Base-by-base conservation (phyloP, 345 rosid genomes). In the Arabis hirsuta region DNA sequence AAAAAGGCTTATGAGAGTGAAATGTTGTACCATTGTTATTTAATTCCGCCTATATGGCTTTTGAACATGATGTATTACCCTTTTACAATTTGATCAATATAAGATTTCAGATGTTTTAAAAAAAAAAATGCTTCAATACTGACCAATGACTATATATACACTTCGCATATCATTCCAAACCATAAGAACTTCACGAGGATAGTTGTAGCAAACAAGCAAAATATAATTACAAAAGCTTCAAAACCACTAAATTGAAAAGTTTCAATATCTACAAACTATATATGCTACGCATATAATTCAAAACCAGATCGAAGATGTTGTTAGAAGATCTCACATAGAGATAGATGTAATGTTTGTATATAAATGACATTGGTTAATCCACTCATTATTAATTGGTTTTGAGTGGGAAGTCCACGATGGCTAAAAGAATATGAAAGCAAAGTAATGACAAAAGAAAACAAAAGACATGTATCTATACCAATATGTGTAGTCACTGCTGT, bases 401-500 rank as follows among this genome's bases (percentile, higher is more conserved):
- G 46, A 22, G 47, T 34, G 38, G 36, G 47, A 65, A 48, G 2
- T 50, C 34, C 34, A 64, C 4, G 5, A 47, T 48, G 4, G 7
- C 22, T 9, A 34, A 5, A 65, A 36, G 0, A 36, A 36, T 46
- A 14, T 46, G 7, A 20, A 12, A 13, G 38, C 43, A 42, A 16
- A 14, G 6, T 34, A 12, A 29, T 29, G 55, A 31, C 14, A 59
- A 56, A 32, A 14, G 2, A 56, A 63, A n/a, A 1, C 27, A 16
- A 51, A 50, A 12, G 36, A 22, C 27, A 29, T 51, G 59, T 51
- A 32, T n/a, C 5, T 26, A 60, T 29, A 39, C 14, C 19, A 36
- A 12, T 42, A 29, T 58, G 32, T 8, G 34, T 26, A 13, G 26
- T 65, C 56, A 50, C 12, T 58, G 47, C 2, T 58, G 67, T 58